A percentile compares a stretch with the other conserved stretches of the same genome.
Conservation (phyloP, 768 basidiomycete species). For the Omphalotus guepiniiformis region DNA sequence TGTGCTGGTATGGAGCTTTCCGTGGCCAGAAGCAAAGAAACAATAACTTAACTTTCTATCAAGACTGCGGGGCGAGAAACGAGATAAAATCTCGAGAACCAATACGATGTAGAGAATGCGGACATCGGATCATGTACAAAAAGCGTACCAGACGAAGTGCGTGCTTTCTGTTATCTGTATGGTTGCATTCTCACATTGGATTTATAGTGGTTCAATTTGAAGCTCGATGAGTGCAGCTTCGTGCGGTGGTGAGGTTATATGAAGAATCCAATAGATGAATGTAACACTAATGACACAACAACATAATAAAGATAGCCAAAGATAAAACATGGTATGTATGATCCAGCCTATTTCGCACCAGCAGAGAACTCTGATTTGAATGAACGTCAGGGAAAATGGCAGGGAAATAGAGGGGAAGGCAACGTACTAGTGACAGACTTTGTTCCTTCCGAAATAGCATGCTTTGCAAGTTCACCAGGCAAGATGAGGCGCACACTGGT, state of each 20-base stretch:
- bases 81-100: conserved; percentile 89
- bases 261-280: conserved; percentile 1
- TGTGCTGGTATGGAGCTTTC: conserved; percentile 42
- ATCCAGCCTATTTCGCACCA: conserved; percentile 35
- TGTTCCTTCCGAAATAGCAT: conserved; percentile 84
- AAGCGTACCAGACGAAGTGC: conserved; percentile 90
- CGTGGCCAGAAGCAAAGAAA: not conserved
- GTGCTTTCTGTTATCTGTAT: conserved; percentile 25
- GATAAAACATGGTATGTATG: not conserved
- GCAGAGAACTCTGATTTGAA: conserved; percentile 46
- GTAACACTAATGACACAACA: not conserved
- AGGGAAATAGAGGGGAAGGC: not conserved
- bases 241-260: not conserved
- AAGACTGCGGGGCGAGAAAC: conserved; percentile 92
- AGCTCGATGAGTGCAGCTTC: conserved; percentile 50
- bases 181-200: too few species aligned
- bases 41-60: not conserved
- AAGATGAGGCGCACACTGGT: conserved; percentile 80
- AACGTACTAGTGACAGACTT: conserved; percentile 64
- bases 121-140: conserved; percentile 99
- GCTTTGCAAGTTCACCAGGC: conserved; percentile 83
- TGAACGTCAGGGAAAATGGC: not conserved
- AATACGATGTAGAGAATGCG: conserved; percentile 94
- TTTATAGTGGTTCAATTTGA: conserved; percentile 77
- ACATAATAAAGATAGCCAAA: conserved; percentile 7